These are phyloP conservation scores for Teratosphaeria gauchensis DNA, from an alignment of 2,329 filamentous ascomycete species.

Conservation along the genomic window DNA sequence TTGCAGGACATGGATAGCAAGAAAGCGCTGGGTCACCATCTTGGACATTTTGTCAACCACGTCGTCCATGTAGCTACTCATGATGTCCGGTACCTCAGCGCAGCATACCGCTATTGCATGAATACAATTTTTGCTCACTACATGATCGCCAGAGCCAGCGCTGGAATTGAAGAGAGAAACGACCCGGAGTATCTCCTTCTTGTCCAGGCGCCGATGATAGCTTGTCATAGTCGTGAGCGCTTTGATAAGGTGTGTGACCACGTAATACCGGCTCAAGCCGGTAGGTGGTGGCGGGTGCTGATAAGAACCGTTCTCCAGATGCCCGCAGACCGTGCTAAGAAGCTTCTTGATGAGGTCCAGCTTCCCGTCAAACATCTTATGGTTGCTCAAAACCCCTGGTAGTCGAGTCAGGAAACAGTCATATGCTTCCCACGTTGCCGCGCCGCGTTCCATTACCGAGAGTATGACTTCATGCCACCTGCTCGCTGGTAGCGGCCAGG, in stretches of 20 bases:
- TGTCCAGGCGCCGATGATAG: conserved; percentile 77
- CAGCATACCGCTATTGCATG: conserved; percentile 92
- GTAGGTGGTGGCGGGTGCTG: conserved; percentile 72
- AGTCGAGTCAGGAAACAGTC: conserved; percentile 81
- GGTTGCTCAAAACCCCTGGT: conserved; percentile 80
- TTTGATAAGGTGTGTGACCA: conserved; percentile 81
- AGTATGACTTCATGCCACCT: conserved; percentile 39
- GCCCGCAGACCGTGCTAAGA: conserved; percentile 68
- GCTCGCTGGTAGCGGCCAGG: conserved; percentile 2
- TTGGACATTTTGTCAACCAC: conserved; percentile 90
- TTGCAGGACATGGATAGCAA: conserved; percentile 90
- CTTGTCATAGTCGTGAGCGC: conserved; percentile 79
- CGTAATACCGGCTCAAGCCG: conserved; percentile 75
- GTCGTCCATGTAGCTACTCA: conserved; percentile 73
- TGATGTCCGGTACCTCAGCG: conserved; percentile 81
- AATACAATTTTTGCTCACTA: conserved; percentile 84
- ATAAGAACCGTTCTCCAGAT: conserved; percentile 67
- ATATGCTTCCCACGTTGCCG: conserved; percentile 67
- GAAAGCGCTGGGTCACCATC: conserved; percentile 85
- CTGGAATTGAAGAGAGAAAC: conserved; percentile 79
- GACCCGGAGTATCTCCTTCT: conserved; percentile 79
- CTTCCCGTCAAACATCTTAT: conserved; percentile 68
- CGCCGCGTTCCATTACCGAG: conserved; percentile 2
- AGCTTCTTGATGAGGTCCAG: conserved; percentile 67
- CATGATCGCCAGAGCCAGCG: conserved; percentile 42